Evolutionary conservation across 2,329 filamentous ascomycete genomes (phyloP), one percentile per base, ranked within the genome.

Genomic region (Arthrobotrys iridis): DNA sequence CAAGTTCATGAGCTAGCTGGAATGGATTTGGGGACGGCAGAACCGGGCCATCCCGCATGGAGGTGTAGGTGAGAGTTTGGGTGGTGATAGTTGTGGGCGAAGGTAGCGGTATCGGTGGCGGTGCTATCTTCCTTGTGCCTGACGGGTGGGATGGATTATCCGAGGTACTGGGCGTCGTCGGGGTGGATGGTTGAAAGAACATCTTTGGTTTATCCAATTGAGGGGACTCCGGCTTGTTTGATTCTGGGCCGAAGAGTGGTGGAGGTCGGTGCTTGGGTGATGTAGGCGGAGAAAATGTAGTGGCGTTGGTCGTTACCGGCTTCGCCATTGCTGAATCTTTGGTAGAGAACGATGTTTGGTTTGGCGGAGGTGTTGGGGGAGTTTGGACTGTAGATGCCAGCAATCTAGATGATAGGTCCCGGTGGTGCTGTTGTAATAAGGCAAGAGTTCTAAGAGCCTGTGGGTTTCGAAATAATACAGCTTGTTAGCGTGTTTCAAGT

Each of bases 401-500:
- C 72, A 76, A 48, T 59, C 72, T 57, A 52, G 72, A 76, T 45
- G 72, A 76, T 35, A 76, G 59, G 43, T 71, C 65, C 59, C 59
- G 63, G 59, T 76, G 72, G 59, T 76, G 72, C 52, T 76, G 64
- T 66, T 76, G 72, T 59, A 76, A 46, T 66, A 76, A 58, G 8
- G 72, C 59, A 45, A 76, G 66, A 35, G 72, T 76, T 65, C 72
- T 58, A 57, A 70, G 66, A 45, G 72, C 72, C 72, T 76, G 72
- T 52, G 41, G 68, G 60, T 74, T 74, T 74, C 68, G 55, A 67
- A 74, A 66, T 55, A 55, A 55, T 45, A 43, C 48, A 50, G 30
- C 45, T 50, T 64, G 71, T 75, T 75, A 75, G 71, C 71, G 71
- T 75, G 71, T 75, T 75, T 75, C 71, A 75, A 74, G 71, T 67